Evolutionary conservation across 108 stramenopile species (phyloP), one percentile per base, ranked within the genome.

Genomic region (Pseudonitzschia multiseries): DNA sequence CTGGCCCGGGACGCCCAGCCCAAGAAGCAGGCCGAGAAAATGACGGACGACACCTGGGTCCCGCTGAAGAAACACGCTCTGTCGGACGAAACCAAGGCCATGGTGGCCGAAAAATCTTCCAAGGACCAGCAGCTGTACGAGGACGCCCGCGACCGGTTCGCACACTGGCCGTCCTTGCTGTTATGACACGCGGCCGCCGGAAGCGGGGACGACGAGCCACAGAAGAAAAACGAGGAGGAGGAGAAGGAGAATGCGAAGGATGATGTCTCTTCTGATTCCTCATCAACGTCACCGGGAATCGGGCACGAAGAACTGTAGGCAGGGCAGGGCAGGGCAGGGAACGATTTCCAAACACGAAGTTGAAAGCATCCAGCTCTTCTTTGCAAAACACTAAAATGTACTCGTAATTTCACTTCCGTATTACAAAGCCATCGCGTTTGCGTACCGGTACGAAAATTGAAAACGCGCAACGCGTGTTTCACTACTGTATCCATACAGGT

Each of bases 91-190:
- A 62, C 61, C 12, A 62, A 40, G 29, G 36, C 13, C 14, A 33
- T 31, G 20, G 61, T 62, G 29, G n/a, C 29, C n/a, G 1, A 40
- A 20, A 28, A 62, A 40, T 62, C 61, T 8, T 17, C 33, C 36
- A 40, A 40, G 32, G 61, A 62, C 29, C 61, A 62, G 29, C 31
- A 62, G 20, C n/a, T 62, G n/a, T 62, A 62, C 36, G 61, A 62
- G 29, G 36, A 33, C 18, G 36, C 36, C 36, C 61, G 32, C 32
- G 36, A 33, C n/a, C 26, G 36, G 20, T 62, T 62, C 29, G 36
- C 32, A 17, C 61, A 62, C 29, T 62, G 61, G 61, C 61, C 61
- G 36, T 36, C n/a, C 20, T 33, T 5, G 13, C 40, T 18, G 13
- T 62, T 18, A 62, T 56, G 54, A 56, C 54, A 22, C 54, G 54